Base-by-base conservation (phyloP, 176 grass and related monocot species). In the Melocanna baccifera region DNA sequence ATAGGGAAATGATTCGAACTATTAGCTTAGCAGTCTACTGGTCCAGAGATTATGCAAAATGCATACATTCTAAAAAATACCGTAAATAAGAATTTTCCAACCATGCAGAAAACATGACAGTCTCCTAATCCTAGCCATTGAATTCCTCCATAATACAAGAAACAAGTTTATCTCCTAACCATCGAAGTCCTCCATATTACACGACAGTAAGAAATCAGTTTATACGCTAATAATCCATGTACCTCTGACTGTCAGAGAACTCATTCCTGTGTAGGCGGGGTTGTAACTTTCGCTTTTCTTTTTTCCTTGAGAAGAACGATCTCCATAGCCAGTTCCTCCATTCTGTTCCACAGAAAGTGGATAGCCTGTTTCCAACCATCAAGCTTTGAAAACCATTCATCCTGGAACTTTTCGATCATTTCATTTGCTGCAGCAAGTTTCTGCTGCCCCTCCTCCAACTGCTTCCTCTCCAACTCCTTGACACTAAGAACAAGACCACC, bases 401-500 rank as follows among this genome's bases (percentile, higher is more conserved):
- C 53, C 52, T 92, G 26, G 63, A 95, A 92, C 18, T 73, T 52
- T 70, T 77, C 45, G 8, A 90, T 84, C 87, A 92, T 88, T 55
- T 81, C 79, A 62, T 62, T 76, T 50, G 18, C 74, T 57, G 29
- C 1, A 52, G 56, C 51, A 56, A 82, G 58, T 67, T 88, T 74
- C 61, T 78, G 75, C 70, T 86, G 83, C 79, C 88, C 51, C 69
- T 90, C 86, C 79, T 90, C 88, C 41, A 73, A 65, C 42, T 51
- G 81, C 55, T 73, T 87, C 79, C 66, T 88, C 80, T 95, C 93
- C 80, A 95, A 84, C 83, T 95, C 93, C 80, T 68, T 90, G 9
- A 58, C 68, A 64, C 79, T 78, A 86, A 92, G 80, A 90, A 95
- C 93, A 82, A 95, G 80, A 52, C 93, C 93, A 71, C 93, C 88